Percentiles rank a stretch among this genome's conserved stretches.
These are phyloP conservation scores for Entomortierella chlamydospora DNA, from an alignment of 192 early-diverging fungal species.

Conservation along the genomic window DNA sequence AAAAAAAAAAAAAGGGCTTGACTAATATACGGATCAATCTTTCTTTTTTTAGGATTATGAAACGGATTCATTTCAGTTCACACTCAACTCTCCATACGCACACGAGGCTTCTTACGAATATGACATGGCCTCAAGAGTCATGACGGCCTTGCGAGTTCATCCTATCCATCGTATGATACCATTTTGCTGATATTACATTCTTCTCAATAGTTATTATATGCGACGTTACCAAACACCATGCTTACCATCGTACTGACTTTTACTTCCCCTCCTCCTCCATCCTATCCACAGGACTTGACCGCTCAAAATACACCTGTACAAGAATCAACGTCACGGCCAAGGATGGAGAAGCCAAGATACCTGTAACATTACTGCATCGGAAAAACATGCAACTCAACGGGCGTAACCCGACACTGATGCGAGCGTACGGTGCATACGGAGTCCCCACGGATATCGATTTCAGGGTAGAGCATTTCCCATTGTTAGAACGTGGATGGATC, in stretches of 20 bases:
- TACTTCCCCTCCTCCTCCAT: background rate
- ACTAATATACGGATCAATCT: background rate
- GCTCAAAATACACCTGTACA: constrained; percentile 58
- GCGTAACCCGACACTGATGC: constrained; percentile 70
- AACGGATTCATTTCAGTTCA: constrained; percentile 70
- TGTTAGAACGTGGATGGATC: constrained; percentile 84
- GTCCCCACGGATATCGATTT: constrained; percentile 81
- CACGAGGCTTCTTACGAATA: constrained; percentile 77
- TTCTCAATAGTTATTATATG: background rate
- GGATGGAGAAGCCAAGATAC: constrained; percentile 60
- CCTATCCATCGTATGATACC: constrained; percentile 59
- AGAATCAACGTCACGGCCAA: constrained; percentile 59
- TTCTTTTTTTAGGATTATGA: constrained; percentile 59
- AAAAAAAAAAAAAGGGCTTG: background rate
- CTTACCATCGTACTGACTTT: background rate
- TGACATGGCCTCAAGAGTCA: constrained; percentile 61
- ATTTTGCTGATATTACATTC: background rate
- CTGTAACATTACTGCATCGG: constrained; percentile 73
- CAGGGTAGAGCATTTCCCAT: constrained; percentile 76
- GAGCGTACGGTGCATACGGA: constrained; percentile 88
- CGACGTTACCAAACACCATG: background rate
- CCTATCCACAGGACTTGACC: constrained; percentile 57
- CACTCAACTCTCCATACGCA: constrained; percentile 71
- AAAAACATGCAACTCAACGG: constrained; percentile 59
- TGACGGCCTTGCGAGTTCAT: constrained; percentile 57